Conservation (phyloP, 371 early-diverging fungal genomes). For the Nematocida displodere region DNA sequence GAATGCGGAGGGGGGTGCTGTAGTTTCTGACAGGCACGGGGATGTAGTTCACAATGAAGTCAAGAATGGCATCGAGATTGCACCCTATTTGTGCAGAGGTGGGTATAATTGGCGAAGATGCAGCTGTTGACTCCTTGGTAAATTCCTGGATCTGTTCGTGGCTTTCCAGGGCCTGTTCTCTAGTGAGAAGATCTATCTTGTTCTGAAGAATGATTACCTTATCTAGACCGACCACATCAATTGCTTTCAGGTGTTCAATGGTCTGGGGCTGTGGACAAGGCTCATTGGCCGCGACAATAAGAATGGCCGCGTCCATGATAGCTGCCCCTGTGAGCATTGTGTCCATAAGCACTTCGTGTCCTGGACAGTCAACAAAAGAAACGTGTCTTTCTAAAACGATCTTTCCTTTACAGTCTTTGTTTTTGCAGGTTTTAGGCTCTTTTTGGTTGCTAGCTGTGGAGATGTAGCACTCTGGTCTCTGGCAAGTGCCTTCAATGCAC, state of each 20-base stretch:
- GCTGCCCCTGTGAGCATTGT: slow-evolving; percentile 99
- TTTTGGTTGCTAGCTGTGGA: slow-evolving; percentile 49
- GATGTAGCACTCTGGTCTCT: slow-evolving; percentile 63
- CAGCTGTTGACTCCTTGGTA: slow-evolving; percentile 78
- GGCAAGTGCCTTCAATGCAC: slow-evolving; percentile 56
- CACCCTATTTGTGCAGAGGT: slow-evolving; percentile 96
- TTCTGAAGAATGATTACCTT: slow-evolving; percentile 98
- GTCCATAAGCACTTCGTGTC: slow-evolving; percentile 99
- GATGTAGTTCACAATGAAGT: slow-evolving; percentile 94
- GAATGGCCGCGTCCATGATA: slow-evolving; percentile 97
- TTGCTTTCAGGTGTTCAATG: slow-evolving; percentile 96
- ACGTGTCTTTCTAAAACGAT: slow-evolving; percentile 73
- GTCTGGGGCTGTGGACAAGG: slow-evolving; percentile 99
- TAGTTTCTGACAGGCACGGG: slow-evolving; percentile 79
- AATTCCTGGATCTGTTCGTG: slow-evolving; percentile 86
- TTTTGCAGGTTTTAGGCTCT: slow-evolving; percentile 82
- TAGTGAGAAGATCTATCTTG: slow-evolving; percentile 96
- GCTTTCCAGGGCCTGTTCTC: slow-evolving; percentile 84
- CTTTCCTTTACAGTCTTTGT: slow-evolving; percentile 74
- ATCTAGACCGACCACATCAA: slow-evolving; percentile 96
- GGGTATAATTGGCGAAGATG: slow-evolving; percentile 92
- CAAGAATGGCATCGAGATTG: slow-evolving; percentile 96
- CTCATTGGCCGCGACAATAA: slow-evolving; percentile 98
- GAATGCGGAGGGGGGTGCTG: slow-evolving; percentile 78
- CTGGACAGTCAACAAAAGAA: slow-evolving; percentile 99